Base-by-base conservation (phyloP, 2,329 filamentous ascomycete genomes). In the Diplodia corticola region DNA sequence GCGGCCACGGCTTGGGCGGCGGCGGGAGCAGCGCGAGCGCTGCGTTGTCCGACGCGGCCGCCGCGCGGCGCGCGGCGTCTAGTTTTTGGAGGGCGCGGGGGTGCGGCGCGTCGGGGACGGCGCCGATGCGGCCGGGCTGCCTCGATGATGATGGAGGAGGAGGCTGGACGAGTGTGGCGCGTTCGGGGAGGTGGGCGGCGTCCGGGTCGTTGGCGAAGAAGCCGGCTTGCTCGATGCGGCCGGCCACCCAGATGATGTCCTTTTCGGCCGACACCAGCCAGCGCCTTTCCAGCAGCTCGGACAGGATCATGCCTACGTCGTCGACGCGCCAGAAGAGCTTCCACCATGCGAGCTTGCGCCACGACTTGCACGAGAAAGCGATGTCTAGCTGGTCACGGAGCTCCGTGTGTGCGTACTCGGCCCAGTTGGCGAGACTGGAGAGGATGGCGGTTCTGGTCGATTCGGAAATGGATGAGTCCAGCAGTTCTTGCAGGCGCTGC, bases 271-370 rank as follows among this genome's bases (percentile, higher is more conserved):
- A 85, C 0, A 88, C 86, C 3, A 99, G 84, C 81, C 96, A 98
- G 6, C 86, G 84, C 69, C 89, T 88, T 67, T 86, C 85, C 3
- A 97, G 81, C 68, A 97, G 89, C 71, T 95, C 91, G 0, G 88
- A 87, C 2, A 91, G 89, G 64, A 97, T 88, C 84, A 94, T 90
- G 2, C 88, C 87, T 12, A 97, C 92, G 72, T 97, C 94, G 74
- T 98, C 94, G 26, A 95, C 93, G 22, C 92, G 88, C 93, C 93
- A 97, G 75, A 97, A 93, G 0, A 98, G 84, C 76, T 96, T 96
- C 90, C 92, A 97, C 93, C 94, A 98, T 17, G 88, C 85, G 4
- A 97, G 82, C 69, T 91, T 89, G 28, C 87, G 86, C 94, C 94
- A 97, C 46, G 88, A 84, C 20, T 81, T 84, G n/a, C 91, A 88